Evolutionary conservation across 805 yeast species (phyloP), one percentile per base, ranked within the genome.

Genomic region (Candida boleticola): DNA sequence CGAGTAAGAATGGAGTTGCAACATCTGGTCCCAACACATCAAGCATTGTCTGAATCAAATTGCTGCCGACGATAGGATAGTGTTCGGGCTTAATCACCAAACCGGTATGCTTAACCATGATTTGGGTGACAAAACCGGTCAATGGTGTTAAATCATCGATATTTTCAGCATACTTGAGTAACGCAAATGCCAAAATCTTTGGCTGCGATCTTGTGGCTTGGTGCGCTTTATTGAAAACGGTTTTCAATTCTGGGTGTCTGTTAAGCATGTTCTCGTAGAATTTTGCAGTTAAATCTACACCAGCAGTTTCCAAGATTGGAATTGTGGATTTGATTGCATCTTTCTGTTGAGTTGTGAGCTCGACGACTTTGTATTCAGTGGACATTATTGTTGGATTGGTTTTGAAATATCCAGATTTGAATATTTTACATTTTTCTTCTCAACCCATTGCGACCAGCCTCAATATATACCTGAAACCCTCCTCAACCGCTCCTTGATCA

Each of bases 91-190:
- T 57, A 33, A 83, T 73, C 53, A 78, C 78, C 46, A 84, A 64
- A 34, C 85, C 85, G 44, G 77, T 80, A 50, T 84, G 90, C 58
- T 83, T 84, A 48, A 70, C 72, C 35, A 76, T 83, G 51, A 83
- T 80, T 46, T 76, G 79, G 37, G 72, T 64, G 7, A 84, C 86
- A 45, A 78, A 76, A 1, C 64, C 75, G 10, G 68, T 53, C 31
- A 84, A 62, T 9, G 76, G 80, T 2, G 75, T 63, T 40, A 83
- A 58, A 44, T 81, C 76, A 46, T 82, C 82, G 41, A 83, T 81
- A 53, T 80, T 69, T 47, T 76, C 67, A 11, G 89, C 88, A 44
- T 83, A 84, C 17, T 74, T 69, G 21, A 81, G 58, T 19, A 83
- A 64, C 1, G 89, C 76, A 48, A 67, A 73, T 1, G 89, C 89